Conservation (phyloP, 257 asterid genomes). For the Datura wrightii region DNA sequence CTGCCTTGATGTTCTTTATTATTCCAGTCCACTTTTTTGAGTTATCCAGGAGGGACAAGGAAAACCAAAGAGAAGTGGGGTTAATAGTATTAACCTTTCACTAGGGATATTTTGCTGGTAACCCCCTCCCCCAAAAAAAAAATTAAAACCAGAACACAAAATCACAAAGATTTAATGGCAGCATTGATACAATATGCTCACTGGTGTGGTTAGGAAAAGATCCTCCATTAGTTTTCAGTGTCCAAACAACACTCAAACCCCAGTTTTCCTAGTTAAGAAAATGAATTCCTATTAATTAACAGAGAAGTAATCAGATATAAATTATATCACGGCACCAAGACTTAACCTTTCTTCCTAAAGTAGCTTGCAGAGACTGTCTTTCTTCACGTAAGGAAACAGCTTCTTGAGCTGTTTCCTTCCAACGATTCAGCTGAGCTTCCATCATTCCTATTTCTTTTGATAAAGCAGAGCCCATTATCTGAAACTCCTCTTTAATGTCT, state of each 20-base stretch:
- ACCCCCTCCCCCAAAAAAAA: background rate
- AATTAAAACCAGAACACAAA: background rate
- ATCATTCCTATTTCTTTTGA: constrained; percentile 84
- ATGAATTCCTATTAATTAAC: constrained; percentile 4
- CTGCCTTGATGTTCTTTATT: background rate
- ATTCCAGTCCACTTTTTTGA: constrained; percentile 10
- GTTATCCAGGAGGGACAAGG: background rate
- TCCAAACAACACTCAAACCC: background rate
- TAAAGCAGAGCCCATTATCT: constrained; percentile 89
- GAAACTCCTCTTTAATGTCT: constrained; percentile 88
- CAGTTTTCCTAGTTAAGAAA: background rate
- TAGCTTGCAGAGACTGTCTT: constrained; percentile 63
- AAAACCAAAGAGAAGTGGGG: constrained; percentile 17
- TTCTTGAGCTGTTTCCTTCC: constrained; percentile 88
- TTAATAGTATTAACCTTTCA: background rate
- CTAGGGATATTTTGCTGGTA: background rate
- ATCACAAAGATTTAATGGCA: background rate
- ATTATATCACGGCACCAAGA: constrained; percentile 20
- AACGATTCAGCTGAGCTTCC: constrained; percentile 81
- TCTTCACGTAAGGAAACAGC: constrained; percentile 77
- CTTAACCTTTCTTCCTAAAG: constrained; percentile 69
- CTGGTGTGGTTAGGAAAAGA: constrained; percentile 14
- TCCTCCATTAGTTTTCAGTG: constrained; percentile 10
- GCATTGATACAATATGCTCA: background rate
- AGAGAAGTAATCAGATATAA: constrained; percentile 24